phyloP scores from a whole-genome alignment of 768 basidiomycete genomes.

The Cyclocybe aegerita region DNA sequence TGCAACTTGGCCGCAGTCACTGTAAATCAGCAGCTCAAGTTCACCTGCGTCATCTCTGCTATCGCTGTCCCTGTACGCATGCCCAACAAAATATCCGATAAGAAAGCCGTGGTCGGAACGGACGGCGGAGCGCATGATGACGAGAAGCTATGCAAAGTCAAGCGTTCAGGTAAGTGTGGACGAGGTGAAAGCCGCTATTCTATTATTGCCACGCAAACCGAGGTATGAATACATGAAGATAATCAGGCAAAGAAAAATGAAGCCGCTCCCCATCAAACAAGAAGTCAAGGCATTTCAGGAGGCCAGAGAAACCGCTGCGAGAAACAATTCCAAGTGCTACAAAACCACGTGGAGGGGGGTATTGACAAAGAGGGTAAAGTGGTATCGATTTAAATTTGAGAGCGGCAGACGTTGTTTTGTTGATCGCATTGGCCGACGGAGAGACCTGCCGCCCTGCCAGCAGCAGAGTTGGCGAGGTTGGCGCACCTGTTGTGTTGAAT shows the following conservation, averaged over 20 bases:
- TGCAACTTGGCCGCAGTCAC: too few species aligned
- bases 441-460: constrained; percentile 33
- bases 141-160: too few species aligned
- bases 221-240: constrained; percentile 20
- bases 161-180: not conserved
- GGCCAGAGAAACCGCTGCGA: constrained; percentile 12
- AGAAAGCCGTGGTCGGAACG: too few species aligned
- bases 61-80: too few species aligned
- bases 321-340: constrained; percentile 6
- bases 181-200: constrained; percentile 18
- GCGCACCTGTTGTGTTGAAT: constrained; percentile 58
- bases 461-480: constrained; percentile 46
- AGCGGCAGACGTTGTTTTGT: constrained; percentile 33
- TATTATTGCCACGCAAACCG: constrained; percentile 17
- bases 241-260: constrained; percentile 4
- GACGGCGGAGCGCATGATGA: too few species aligned
- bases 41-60: too few species aligned
- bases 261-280: constrained; percentile 4
- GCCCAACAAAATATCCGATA: too few species aligned
- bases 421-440: constrained; percentile 38
- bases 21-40: too few species aligned
- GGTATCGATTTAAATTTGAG: constrained; percentile 15
- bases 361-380: not conserved
- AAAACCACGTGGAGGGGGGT: constrained; percentile 3
- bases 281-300: constrained; percentile 2